Percentiles rank a stretch among this genome's conserved stretches.
Conservation (phyloP, 2,329 filamentous ascomycete species). For the Byssothecium circinans region DNA sequence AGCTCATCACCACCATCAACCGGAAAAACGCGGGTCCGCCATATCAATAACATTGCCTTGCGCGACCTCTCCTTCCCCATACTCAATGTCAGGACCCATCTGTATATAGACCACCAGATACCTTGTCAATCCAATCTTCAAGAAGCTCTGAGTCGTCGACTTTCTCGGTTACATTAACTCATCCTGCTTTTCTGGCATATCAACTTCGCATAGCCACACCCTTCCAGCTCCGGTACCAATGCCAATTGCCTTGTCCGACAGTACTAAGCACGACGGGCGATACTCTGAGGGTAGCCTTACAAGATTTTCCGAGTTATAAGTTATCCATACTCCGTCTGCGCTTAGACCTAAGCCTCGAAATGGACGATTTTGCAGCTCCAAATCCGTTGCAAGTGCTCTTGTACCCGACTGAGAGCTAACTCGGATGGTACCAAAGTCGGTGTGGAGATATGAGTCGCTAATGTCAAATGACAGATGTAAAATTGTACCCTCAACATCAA, state of each 20-base stretch:
- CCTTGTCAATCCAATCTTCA: too few relatives aligned
- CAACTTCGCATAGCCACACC: constrained; percentile 15
- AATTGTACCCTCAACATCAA: constrained; percentile 4
- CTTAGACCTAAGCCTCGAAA: constrained; percentile 12
- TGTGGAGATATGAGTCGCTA: constrained; percentile 13
- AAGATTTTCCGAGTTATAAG: constrained; percentile 15
- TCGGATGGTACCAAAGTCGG: constrained; percentile 17
- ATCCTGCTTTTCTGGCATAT: too few relatives aligned
- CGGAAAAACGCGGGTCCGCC: too few relatives aligned
- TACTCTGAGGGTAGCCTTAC: constrained; percentile 21
- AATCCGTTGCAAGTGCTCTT: background rate
- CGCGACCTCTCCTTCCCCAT: too few relatives aligned
- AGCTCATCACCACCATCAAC: too few relatives aligned
- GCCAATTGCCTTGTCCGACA: constrained; percentile 12
- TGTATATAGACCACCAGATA: too few relatives aligned
- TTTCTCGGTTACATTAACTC: too few relatives aligned
- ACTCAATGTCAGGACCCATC: too few relatives aligned
- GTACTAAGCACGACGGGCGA: constrained; percentile 13
- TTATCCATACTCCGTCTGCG: constrained; percentile 10
- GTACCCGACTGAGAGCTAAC: background rate
- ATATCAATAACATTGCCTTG: too few relatives aligned
- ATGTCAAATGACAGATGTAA: constrained; percentile 15
- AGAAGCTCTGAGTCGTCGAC: too few relatives aligned
- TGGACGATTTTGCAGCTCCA: constrained; percentile 1
- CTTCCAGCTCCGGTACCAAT: constrained; percentile 13